Conservation (phyloP, 2,329 filamentous ascomycete species). For the Gremmenia infestans region DNA sequence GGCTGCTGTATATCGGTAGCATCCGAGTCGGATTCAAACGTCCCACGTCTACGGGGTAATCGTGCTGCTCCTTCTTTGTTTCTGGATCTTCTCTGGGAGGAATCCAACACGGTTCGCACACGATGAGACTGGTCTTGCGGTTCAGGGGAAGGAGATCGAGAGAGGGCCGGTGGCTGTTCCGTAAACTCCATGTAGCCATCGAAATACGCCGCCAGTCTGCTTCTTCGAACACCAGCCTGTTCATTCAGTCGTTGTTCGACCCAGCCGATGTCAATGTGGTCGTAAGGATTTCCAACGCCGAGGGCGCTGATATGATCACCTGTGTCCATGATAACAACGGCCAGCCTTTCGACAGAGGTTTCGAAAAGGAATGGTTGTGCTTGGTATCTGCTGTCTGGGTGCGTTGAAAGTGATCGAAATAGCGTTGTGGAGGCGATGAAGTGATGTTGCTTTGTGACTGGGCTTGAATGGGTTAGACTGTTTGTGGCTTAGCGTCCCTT, state of each 20-base stretch:
- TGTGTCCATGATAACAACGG: conserved; percentile 7
- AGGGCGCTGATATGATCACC: not conserved
- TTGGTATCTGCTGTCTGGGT: not conserved
- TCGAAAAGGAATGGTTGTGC: not conserved
- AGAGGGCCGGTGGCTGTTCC: conserved; percentile 7
- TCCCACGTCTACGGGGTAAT: conserved; percentile 1
- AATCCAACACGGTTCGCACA: not conserved
- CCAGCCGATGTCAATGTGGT: conserved; percentile 12
- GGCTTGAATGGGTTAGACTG: not conserved
- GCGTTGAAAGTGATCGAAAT: not conserved
- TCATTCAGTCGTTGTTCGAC: conserved; percentile 11
- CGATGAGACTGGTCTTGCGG: not conserved
- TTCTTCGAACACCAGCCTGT: conserved; percentile 5
- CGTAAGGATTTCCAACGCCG: conserved; percentile 4
- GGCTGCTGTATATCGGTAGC: not conserved
- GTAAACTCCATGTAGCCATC: conserved; percentile 15
- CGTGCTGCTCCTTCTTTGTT: not conserved
- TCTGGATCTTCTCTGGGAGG: not conserved
- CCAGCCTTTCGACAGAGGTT: not conserved
- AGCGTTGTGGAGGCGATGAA: not conserved
- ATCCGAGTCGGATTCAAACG: conserved; percentile 7
- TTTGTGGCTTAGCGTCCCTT: not conserved
- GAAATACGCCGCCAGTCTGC: conserved; percentile 12
- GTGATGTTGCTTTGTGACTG: not conserved
- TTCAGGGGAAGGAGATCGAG: conserved; percentile 9